Evolutionary conservation across 108 stramenopile species (phyloP).

Genomic region (Skeletonema menzelii): DNA sequence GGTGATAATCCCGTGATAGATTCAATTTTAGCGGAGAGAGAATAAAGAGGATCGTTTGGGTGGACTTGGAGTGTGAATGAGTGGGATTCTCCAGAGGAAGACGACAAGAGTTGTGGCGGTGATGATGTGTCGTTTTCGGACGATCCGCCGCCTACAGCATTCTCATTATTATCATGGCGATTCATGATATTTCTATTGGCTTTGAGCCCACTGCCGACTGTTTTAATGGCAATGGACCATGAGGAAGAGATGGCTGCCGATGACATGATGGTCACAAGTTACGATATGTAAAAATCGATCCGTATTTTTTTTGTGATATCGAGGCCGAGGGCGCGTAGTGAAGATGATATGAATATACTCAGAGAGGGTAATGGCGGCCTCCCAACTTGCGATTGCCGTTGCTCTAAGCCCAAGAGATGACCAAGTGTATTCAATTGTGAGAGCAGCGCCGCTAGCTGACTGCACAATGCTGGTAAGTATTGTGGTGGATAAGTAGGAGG

Average conservation of each 20-base stretch:
- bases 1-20: conserved; percentile 69
- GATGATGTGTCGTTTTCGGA: not conserved
- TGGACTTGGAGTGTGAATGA: conserved; percentile 62
- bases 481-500: too few species aligned
- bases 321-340: too few species aligned
- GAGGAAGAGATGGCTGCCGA: not conserved
- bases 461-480: too few species aligned
- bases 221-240: conserved; percentile 28
- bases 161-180: not conserved
- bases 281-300: too few species aligned
- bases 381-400: too few species aligned
- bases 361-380: too few species aligned
- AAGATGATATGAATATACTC: too few species aligned
- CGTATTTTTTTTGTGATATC: too few species aligned
- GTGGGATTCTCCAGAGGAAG: not conserved
- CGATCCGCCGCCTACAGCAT: not conserved
- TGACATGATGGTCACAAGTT: not conserved
- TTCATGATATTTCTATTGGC: not conserved
- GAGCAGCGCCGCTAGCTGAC: too few species aligned
- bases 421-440: too few species aligned
- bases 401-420: too few species aligned
- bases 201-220: conserved; percentile 11
- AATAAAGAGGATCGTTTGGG: conserved; percentile 63
- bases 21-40: conserved; percentile 59
- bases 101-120: not conserved